phyloP scores from a whole-genome alignment of 1,139 yeast species.

The Geotrichum reessii region DNA sequence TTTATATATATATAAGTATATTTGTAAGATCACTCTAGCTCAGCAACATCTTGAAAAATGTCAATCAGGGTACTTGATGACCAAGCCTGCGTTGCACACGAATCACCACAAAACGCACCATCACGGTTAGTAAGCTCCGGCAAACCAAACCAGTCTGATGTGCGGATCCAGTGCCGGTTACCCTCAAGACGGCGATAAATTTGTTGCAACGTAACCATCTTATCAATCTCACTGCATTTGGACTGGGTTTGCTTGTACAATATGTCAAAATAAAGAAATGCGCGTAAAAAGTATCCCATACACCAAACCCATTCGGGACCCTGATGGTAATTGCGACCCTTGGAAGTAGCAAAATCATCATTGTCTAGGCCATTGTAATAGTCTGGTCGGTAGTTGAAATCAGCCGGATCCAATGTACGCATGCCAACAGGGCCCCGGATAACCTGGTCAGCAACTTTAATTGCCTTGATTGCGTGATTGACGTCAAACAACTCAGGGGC shows the following conservation, averaged over 20 bases:
- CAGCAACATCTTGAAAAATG: conserved; percentile 40
- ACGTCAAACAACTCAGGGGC: conserved; percentile 85
- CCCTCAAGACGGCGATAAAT: conserved; percentile 50
- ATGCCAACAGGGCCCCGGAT: conserved; percentile 89
- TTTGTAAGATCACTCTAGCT: no score
- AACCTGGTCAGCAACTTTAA: conserved; percentile 61
- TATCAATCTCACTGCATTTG: conserved; percentile 12
- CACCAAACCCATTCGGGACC: conserved; percentile 99
- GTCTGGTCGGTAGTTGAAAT: conserved; percentile 84
- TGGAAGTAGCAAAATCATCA: conserved; percentile 84
- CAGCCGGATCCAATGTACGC: conserved; percentile 88
- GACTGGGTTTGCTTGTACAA: conserved; percentile 29
- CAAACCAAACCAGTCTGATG: conserved; percentile 87
- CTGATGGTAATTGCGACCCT: conserved; percentile 95
- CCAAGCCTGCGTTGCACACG: conserved; percentile 98
- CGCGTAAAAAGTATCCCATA: conserved; percentile 79
- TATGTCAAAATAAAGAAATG: conserved; percentile 53
- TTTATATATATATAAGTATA: no score
- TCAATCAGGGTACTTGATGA: conserved; percentile 81
- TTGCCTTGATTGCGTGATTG: conserved; percentile 55
- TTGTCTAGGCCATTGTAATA: conserved; percentile 76
- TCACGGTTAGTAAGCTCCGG: conserved; percentile 88
- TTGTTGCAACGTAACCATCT: conserved; percentile 40
- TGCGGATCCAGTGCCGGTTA: conserved; percentile 63
- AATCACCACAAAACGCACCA: conserved; percentile 74